These are phyloP conservation scores for Hylodesmum podocarpum DNA, from an alignment of 306 rosid species.

Conservation along the genomic window DNA sequence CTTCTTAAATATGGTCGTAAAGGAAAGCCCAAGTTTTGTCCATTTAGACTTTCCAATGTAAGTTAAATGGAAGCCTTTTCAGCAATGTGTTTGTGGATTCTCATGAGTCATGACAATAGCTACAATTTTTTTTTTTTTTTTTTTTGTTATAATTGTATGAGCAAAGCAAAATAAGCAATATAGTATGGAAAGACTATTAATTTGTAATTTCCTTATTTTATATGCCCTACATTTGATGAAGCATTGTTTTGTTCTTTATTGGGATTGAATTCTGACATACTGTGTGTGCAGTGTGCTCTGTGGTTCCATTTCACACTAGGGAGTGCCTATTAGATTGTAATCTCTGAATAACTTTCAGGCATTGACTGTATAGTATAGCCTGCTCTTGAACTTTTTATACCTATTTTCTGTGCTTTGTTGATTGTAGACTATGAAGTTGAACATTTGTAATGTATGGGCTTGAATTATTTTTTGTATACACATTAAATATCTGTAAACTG, in stretches of 20 bases:
- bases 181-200: background rate
- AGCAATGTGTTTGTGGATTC: constrained; percentile 7
- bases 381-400: background rate
- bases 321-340: background rate
- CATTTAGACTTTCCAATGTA: constrained; percentile 86
- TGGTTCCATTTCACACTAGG: background rate
- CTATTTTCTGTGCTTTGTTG: background rate
- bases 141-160: background rate
- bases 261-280: background rate
- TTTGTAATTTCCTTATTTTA: constrained; percentile 2
- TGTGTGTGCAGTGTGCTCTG: background rate
- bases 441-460: background rate
- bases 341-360: background rate
- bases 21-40: constrained; percentile 98
- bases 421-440: constrained; percentile 1
- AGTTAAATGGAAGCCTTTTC: constrained; percentile 40
- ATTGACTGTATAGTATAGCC: background rate
- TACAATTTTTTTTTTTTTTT: background rate
- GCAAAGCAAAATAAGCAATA: no score
- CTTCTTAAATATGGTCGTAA: constrained; percentile 96
- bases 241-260: background rate
- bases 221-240: background rate
- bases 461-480: constrained; percentile 23
- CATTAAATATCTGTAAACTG: constrained; percentile 27
- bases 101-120: constrained; percentile 14